Base-by-base conservation (phyloP, 2,329 filamentous ascomycete species). In the Penicillium sp. region DNA sequence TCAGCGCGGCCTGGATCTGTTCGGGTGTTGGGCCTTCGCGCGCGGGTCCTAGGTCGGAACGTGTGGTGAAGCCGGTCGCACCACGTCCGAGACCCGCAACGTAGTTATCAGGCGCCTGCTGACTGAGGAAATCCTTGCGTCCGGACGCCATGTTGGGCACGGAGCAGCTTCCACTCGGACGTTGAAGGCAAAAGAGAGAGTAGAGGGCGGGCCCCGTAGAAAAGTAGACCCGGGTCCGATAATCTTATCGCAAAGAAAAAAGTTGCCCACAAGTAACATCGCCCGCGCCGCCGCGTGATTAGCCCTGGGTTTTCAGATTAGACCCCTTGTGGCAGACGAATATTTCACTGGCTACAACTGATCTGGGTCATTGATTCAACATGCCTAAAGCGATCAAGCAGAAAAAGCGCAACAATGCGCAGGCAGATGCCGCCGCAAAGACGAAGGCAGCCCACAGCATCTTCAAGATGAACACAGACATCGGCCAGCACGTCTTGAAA, bases 21-120 rank as follows among this genome's bases (percentile, higher is more conserved):
- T 98, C 93, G 58, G 96, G 91, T 46, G 87, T 95, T 33, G 93
- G 93, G 11, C 93, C 93, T 72, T 96, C 91, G 58, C 91, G 81
- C 43, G 91, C 91, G 35, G 94, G 93, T 42, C 94, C 93, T 42
- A 98, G 76, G 77, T 98, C 93, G 41, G 91, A 97, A 59, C 94
- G 83, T 27, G 93, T 98, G 11, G 93, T 97, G 72, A 98, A 98
- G 45, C 94, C 93, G 6, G 93, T 98, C 15, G 94, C 94, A 71
- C 93, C 93, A 77, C 94, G 86, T 70, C 93, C 93, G 49, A 98
- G 83, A 79, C 93, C 93, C 50, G 93, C 93, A 50, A 98, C 91
- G 61, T 91, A 91, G 67, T 90, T 91, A 58, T 89, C 86, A 9
- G 86, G 86, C 39, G 86, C 85, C 47, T 85, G 83, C 68, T 94